Base-by-base conservation (phyloP, 768 basidiomycete species). In the Dioszegia crocea region DNA sequence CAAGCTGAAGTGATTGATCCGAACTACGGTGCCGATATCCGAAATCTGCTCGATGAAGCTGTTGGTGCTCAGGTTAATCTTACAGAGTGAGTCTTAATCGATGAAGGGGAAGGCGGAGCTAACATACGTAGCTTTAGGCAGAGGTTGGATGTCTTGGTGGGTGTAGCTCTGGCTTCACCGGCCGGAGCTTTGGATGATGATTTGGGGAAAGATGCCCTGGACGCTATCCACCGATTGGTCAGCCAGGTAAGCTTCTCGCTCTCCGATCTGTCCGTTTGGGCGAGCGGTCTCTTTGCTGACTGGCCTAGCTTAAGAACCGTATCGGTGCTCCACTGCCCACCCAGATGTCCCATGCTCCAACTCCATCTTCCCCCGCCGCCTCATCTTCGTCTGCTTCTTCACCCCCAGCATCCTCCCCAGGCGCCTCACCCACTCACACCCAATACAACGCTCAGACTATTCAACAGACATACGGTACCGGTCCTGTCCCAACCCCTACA, bases 1-100 rank as follows among this genome's bases (percentile, higher is more conserved):
- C 65, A 69, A 49, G 63, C 63, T 8, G 65, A 67, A 26, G 57
- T 66, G 31, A 65, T 72, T 29, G 63, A 65, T 46, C 58, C 59
- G 4, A 31, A 29, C 14, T 59, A 63, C 29, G 66, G 60, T 1
- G 49, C 38, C 1, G 63, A 67, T 26, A 65, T 72, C 26, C 44
- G 65, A 12, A 39, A 55, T 5, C 43, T 67, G 4, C 49, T 68
- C 11, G 45, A 69, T 30, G 48, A 59, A 8, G 67, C 65, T 14
- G 48, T 67, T 1, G 53, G 51, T 8, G 55, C 60, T 26, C 62
- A 65, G 39, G 40, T 50, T 6, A 54, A 58, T 31, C 41, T 63
- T 4, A 21, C 19, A 4, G 57, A 40, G 64, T 65, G 36, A 30
- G 62, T 21, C 19, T 24, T 27, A 17, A 17, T 27, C 56, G 19